These are phyloP conservation scores for Sporothrix phasma DNA, from an alignment of 2,329 filamentous ascomycete genomes.

Conservation along the genomic window DNA sequence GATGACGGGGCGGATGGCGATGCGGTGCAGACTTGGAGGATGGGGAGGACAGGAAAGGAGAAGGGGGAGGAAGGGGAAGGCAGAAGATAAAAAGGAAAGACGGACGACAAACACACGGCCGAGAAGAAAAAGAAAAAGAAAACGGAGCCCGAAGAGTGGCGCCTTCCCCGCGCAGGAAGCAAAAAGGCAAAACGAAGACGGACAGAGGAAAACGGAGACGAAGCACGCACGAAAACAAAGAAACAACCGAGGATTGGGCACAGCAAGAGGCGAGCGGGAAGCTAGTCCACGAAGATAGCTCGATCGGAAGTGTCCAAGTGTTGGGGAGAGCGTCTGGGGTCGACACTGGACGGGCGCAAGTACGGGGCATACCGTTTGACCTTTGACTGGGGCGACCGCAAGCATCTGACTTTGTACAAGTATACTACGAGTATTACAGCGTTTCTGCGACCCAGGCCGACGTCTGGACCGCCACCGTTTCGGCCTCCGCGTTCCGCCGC, in stretches of 20 bases:
- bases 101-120: slow-evolving; percentile 2
- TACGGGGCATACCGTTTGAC: no score
- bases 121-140: slow-evolving; percentile 2
- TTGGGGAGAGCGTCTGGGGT: no score
- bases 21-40: not conserved
- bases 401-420: no score
- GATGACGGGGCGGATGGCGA: not conserved
- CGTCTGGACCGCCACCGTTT: not conserved
- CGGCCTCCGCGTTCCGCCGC: slow-evolving; percentile 15
- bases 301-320: not conserved
- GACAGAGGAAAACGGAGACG: no score
- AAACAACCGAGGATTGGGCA: slow-evolving; percentile 8
- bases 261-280: not conserved
- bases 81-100: not conserved
- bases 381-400: no score
- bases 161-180: not conserved
- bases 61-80: not conserved
- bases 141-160: slow-evolving; percentile 1
- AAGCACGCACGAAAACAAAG: not conserved
- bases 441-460: no score
- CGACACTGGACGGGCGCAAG: no score
- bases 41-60: not conserved
- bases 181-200: not conserved
- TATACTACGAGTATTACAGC: not conserved
- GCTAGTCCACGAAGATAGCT: not conserved